Base-by-base conservation (phyloP, 176 grass and related monocot species). In the Areca catechu region DNA sequence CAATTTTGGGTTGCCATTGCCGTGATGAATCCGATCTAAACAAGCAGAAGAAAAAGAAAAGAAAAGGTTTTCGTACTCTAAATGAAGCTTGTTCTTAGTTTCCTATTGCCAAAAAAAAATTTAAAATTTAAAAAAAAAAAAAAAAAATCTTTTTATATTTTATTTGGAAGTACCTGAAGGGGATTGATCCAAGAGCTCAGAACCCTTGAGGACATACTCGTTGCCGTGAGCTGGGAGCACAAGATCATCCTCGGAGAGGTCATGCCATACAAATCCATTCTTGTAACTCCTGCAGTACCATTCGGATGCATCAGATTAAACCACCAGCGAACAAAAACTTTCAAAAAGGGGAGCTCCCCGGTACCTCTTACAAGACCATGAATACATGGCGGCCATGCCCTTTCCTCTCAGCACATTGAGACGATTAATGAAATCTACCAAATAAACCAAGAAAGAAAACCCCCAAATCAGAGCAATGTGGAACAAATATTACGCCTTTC, bases 281-380 rank as follows among this genome's bases (percentile, higher is more conserved):
- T 98, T 98, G 81, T 98, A 92, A 68, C 84, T 85, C 86, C 91
- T 95, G 83, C 50, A 55, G 67, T 49, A 49, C 51, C n/a, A 18
- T 25, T 37, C 24, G 61, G 49, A 53, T 51, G 56, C 21, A 57
- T 22, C 3, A 54, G 51, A 16, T 34, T 30, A 16, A 21, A 20
- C 51, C 53, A 19, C 17, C 20, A 18, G 3, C 17, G 4, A 53
- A 59, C 49, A 28, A 61, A 9, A 24, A 24, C 9, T n/a, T 20
- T 24, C 16, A 50, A 48, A 56, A 55, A 19, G 1, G 10, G 51
- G 47, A 7, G 54, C 7, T 53, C 51, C 7, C 63, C 2, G 6
- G 4, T 82, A 91, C 86, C 93, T 92, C 84, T 92, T 98, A 71
- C 93, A 98, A 52, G 93, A 98, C 93, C 93, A 98, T 15, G 93